Evolutionary conservation across 2,329 filamentous ascomycete species (phyloP).

Genomic region (Dryadomyces sulphureus): DNA sequence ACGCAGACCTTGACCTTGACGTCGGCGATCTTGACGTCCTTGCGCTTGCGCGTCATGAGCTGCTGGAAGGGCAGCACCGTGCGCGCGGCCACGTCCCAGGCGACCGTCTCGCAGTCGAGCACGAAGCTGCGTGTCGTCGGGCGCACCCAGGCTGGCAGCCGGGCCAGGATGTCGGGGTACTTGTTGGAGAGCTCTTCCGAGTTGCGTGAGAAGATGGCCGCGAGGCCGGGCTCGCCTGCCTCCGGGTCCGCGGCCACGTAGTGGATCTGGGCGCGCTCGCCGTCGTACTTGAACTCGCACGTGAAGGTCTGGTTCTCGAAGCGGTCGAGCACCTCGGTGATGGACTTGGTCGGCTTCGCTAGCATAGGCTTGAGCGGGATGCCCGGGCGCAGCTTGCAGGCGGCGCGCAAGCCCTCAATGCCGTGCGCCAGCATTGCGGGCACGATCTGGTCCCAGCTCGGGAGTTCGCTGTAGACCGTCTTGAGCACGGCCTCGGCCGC

Average conservation of each 20-base stretch:
- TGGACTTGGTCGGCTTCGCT: slow-evolving; percentile 95
- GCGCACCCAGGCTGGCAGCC: slow-evolving; percentile 81
- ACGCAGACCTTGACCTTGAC: slow-evolving; percentile 95
- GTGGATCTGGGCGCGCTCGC: slow-evolving; percentile 95
- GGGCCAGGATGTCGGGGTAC: slow-evolving; percentile 87
- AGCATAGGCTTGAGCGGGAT: slow-evolving; percentile 97
- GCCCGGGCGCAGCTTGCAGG: slow-evolving; percentile 83
- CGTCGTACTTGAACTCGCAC: slow-evolving; percentile 98
- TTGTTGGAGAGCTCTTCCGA: slow-evolving; percentile 96
- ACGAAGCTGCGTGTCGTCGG: slow-evolving; percentile 86
- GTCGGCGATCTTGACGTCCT: slow-evolving; percentile 90
- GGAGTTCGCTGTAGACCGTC: slow-evolving; percentile 84
- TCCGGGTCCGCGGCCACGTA: slow-evolving; percentile 72
- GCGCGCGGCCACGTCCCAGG: slow-evolving; percentile 89
- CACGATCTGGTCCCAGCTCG: slow-evolving; percentile 89
- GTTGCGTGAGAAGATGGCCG: slow-evolving; percentile 92
- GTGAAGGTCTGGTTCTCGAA: slow-evolving; percentile 94
- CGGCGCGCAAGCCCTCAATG: slow-evolving; percentile 65
- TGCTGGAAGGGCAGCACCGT: slow-evolving; percentile 96
- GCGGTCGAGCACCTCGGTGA: slow-evolving; percentile 90
- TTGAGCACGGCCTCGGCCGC: slow-evolving; percentile 79
- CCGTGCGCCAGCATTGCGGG: slow-evolving; percentile 79
- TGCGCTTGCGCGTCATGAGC: slow-evolving; percentile 94
- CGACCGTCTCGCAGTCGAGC: slow-evolving; percentile 95
- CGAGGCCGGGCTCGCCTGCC: slow-evolving; percentile 52